Evolutionary conservation across 768 basidiomycete species (phyloP), one percentile per base, ranked within the genome.

Genomic region (Leccinum incarnatum): DNA sequence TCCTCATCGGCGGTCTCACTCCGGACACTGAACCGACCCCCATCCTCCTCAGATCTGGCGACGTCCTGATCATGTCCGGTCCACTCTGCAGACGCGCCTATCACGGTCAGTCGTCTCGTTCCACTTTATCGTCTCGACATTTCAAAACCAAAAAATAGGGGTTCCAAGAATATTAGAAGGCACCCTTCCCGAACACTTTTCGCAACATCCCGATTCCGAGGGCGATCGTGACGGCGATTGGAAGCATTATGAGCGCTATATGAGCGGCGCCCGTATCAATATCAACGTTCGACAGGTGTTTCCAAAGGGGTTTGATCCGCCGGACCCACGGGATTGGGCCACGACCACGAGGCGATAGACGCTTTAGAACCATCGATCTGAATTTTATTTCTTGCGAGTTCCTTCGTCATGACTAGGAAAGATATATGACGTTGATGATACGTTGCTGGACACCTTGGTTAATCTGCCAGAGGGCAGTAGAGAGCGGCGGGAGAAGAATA

Each of bases 11-110:
- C 2, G 88, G 91, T 1, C 72, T 81, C 11, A 91, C 92, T 9
- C 82, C 95, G 55, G 88, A 95, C 53, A 78, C 76, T 0, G 79
- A 84, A 19, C 96, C 96, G 3, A 75, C 85, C 14, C 84, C 95
- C 0, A 86, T 99, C 58, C 78, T 98, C 21, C 79, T 99, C 2
- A 86, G 94, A 19, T 95, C 92, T 0, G 96, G 96, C 3, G 97
- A 99, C 69, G 84, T 89, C 1, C 78, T 97, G 21, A 85, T 98
- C 66, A 97, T 99, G 95, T 91, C 91, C 1, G 96, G 97, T 0
- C 87, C 87, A 9, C 77, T 77, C 23, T 91, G 93, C 64, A 81
- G 95, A 55, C 78, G 93, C 37, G 90, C 88, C n/a, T 98, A 91
- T 70, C 96, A 99, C 65, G 96, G 95, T 89, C 25, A n/a, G 83